Evolutionary conservation across 139 green algal species (phyloP), one percentile per base, ranked within the genome.

Genomic region (Chlamydomonas incerta): DNA sequence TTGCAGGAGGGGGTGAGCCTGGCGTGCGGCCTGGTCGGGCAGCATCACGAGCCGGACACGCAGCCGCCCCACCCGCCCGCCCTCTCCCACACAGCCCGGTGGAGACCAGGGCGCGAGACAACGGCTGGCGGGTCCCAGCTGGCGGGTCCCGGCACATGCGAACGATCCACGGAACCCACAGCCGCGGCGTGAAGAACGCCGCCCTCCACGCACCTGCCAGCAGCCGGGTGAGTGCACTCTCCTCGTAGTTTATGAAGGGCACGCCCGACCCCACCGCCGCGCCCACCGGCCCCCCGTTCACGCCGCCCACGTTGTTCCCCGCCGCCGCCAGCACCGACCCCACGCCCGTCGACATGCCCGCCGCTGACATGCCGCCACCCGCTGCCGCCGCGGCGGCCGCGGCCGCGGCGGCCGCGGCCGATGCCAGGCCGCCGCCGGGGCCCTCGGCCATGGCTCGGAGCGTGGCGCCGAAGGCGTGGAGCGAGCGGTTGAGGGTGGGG

Each of bases 141-240:
- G n/a, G n/a, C n/a, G n/a, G n/a, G n/a, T n/a, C n/a, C n/a, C n/a
- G n/a, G n/a, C n/a, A n/a, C n/a, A n/a, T n/a, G n/a, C n/a, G n/a
- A n/a, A n/a, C n/a, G n/a, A n/a, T n/a, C n/a, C n/a, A n/a, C n/a
- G n/a, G n/a, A n/a, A n/a, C n/a, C n/a, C n/a, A n/a, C n/a, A n/a
- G n/a, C n/a, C n/a, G n/a, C n/a, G n/a, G n/a, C n/a, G 57, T 17
- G 63, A 20, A 26, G n/a, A 11, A 29, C 50, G 37, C 69, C 13
- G 11, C 71, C 71, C 41, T 13, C 47, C 60, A 1, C 84, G 34
- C 70, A 94, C 92, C 93, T 80, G 92, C 58, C 52, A 95, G 82
- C 74, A 96, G 88, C 80, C 85, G 86, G 0, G 91, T 95, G 5
- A 96, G 87, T 65, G 90, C 74, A 15, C 87, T 85, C 8, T 89